Evolutionary conservation across 106 monocot species (phyloP), one percentile per base, ranked within the genome.

Genomic region (Dioscorea alata): DNA sequence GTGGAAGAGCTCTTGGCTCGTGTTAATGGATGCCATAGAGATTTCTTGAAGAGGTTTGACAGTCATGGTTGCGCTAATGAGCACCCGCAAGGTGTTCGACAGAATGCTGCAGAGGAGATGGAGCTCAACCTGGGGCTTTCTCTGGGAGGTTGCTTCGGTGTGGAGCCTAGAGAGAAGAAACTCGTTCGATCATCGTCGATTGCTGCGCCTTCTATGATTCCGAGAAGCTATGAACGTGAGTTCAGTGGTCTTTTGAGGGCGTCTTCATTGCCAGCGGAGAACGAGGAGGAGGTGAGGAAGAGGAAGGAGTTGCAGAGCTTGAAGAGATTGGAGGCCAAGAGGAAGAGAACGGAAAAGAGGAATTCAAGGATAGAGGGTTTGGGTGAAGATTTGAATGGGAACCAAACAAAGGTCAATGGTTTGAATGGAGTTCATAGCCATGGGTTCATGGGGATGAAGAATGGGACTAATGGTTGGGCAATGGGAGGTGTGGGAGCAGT

Each of bases 81-180:
- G 23, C 6, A 23, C n/a, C 12, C 22, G 69, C 12, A 9, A 49
- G 59, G n/a, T 28, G 57, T n/a, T 28, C 50, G 33, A 57, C 73
- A 33, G 34, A 60, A 48, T 20, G 8, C 58, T 3, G 70, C 48
- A 0, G 78, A 79, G 73, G 78, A 79, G 73, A 54, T 78, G n/a
- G 91, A 91, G 61, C 81, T 91, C 33, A 85, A 72, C 65, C 66
- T 91, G 10, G 87, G 84, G 59, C 73, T 91, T 0, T 87, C 87
- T 2, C 57, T 91, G 4, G 82, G 82, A 14, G 87, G 91, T 1
- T 70, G 77, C 75, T 91, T 87, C 25, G 81, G 87, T 4, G 71
- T 19, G 17, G 84, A 84, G 13, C 67, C 78, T 12, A 78, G 48
- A 15, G 71, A 61, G 33, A 78, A 63, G 65, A 69, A 67, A 33